Evolutionary conservation across 23 red algal genomes (phyloP), one percentile per base, ranked within the genome.

Genomic region (Gracilaria domingensis): DNA sequence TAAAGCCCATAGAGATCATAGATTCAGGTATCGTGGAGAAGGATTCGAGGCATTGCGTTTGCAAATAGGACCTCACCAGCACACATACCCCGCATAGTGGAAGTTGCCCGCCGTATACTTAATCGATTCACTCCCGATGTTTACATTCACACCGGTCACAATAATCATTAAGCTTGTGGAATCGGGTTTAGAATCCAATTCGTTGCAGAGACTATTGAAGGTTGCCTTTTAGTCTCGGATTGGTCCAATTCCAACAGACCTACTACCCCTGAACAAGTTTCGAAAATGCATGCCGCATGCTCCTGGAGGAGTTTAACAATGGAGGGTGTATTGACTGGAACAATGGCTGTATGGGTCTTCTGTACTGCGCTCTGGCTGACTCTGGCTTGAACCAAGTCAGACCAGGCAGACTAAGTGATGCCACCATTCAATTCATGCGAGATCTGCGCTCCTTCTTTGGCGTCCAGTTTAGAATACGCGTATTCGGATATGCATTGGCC

Each of bases 371-470:
- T n/a, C 38, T 94, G 18, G 81, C 92, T 30, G 90, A 95, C 42
- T 70, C 65, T 20, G 96, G 95, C 55, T 69, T 98, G 11, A 90
- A 79, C 44, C 69, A 79, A 18, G 40, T 98, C 33, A 66, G 88
- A 56, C 49, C 92, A 33, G 91, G 96, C 48, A 44, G 87, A 13
- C 47, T 98, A 17, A 90, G 81, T 60, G 67, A 86, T 20, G 84
- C 85, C 7, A 55, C 64, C 36, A 74, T 98, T 25, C 47, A 82
- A 64, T 93, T 94, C 30, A 79, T 95, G 51, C 80, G 96, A 42
- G 96, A 98, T 80, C 32, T 98, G 66, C 53, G 70, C 17, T 55
- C 72, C 35, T 98, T 98, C 62, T 66, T 95, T 75, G 96, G 96
- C 1, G 96, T 98, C 16, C 50, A 78, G 0, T 98, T 98, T 50